Percentiles rank a stretch among this genome's conserved stretches.
Conservation (phyloP, 805 yeast genomes). For the Starmerella etchellsii region DNA sequence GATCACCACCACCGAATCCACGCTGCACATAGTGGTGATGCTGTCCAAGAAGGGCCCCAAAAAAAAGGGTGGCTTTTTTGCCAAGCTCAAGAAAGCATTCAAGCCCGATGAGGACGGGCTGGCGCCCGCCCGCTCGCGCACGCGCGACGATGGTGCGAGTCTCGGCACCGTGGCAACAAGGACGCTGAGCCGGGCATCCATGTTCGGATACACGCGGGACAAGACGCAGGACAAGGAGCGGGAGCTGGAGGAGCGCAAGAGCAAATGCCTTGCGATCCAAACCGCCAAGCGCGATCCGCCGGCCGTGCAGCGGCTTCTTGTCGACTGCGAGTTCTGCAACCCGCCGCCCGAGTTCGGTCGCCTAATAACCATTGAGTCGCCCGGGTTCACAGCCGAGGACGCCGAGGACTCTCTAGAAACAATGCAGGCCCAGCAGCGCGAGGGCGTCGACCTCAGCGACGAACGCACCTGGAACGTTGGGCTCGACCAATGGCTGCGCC, state of each 20-base stretch:
- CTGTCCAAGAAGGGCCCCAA: no score
- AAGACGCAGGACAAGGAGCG: slow-evolving; percentile 11
- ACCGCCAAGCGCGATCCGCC: slow-evolving; percentile 23
- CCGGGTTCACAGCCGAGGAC: slow-evolving; percentile 16
- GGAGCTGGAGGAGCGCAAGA: slow-evolving; percentile 19
- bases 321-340: slow-evolving; percentile 25
- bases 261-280: slow-evolving; percentile 21
- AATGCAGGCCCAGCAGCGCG: slow-evolving; percentile 10
- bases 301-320: slow-evolving; percentile 22
- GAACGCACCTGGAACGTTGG: slow-evolving; percentile 41
- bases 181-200: slow-evolving; percentile 15
- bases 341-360: slow-evolving; percentile 22
- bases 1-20: no score
- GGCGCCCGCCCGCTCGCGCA: slow-evolving; percentile 1
- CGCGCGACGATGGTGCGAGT: not conserved
- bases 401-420: slow-evolving; percentile 10
- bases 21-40: no score
- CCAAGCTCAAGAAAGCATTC: slow-evolving; percentile 12
- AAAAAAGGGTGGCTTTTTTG: slow-evolving; percentile 11
- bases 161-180: slow-evolving; percentile 11
- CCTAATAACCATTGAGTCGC: slow-evolving; percentile 11
- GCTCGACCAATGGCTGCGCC: slow-evolving; percentile 51
- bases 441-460: slow-evolving; percentile 16
- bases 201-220: slow-evolving; percentile 4
- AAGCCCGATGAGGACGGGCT: not conserved